These are phyloP conservation scores for Solanum hybrid DNA, from an alignment of 305 asterid genomes.

Conservation along the genomic window DNA sequence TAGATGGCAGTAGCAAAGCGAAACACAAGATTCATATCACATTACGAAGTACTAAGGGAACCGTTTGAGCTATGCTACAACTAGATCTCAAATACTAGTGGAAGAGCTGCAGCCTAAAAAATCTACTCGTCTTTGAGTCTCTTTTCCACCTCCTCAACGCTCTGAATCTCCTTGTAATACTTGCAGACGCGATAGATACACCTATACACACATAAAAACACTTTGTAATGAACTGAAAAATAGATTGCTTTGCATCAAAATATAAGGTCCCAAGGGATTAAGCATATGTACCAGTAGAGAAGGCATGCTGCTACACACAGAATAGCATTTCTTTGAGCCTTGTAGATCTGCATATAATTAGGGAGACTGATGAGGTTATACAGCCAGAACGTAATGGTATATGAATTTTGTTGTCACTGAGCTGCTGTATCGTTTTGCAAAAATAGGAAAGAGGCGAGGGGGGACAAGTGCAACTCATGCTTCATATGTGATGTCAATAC, in stretches of 20 bases:
- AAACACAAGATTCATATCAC: neutral
- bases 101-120: neutral
- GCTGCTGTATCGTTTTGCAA: neutral
- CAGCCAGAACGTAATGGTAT: neutral
- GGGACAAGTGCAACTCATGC: neutral
- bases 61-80: conserved; percentile 2
- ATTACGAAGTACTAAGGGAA: neutral
- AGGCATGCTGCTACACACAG: conserved; percentile 61
- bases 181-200: conserved; percentile 74
- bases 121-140: conserved; percentile 62
- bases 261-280: neutral
- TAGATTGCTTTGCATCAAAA: neutral
- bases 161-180: conserved; percentile 56
- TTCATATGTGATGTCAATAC: neutral
- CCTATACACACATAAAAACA: conserved; percentile 27
- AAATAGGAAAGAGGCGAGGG: neutral
- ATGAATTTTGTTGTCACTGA: neutral
- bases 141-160: conserved; percentile 76
- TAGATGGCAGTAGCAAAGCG: neutral
- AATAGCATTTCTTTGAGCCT: conserved; percentile 86
- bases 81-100: neutral
- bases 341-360: conserved; percentile 47
- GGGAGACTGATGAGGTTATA: neutral
- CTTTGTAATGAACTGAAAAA: neutral
- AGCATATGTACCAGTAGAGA: conserved; percentile 57